A percentile compares a stretch with the other conserved stretches of the same genome.
Evolutionary conservation across 129 eudicot genomes (phyloP).

Genomic region (Flaveria ramosissima): DNA sequence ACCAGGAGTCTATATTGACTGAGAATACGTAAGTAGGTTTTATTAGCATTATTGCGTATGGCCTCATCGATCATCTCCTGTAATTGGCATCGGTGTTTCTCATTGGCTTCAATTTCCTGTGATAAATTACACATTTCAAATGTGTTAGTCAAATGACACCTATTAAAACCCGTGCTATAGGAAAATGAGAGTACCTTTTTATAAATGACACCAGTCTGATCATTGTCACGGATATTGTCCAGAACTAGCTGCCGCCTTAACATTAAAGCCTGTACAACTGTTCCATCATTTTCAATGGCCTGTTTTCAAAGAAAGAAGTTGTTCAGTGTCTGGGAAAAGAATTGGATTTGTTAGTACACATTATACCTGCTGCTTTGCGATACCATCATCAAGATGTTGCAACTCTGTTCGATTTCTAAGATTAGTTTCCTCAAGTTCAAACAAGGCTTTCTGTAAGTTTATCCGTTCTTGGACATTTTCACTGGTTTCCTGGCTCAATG

Average conservation of each 20-base stretch:
- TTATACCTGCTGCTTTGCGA: slow-evolving; percentile 78
- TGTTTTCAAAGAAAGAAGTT: slow-evolving; percentile 34
- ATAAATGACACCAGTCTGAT: slow-evolving; percentile 73
- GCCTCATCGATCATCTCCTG: slow-evolving; percentile 93
- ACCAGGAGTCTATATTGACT: slow-evolving; percentile 94
- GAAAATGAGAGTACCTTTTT: slow-evolving; percentile 48
- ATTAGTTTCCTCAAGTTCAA: slow-evolving; percentile 89
- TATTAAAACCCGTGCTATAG: slow-evolving; percentile 1
- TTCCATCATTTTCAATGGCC: slow-evolving; percentile 69
- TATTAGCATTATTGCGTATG: slow-evolving; percentile 76
- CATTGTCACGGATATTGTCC: slow-evolving; percentile 91
- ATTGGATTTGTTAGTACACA: not conserved
- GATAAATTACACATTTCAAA: not conserved
- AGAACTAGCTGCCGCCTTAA: slow-evolving; percentile 83
- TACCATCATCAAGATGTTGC: slow-evolving; percentile 83
- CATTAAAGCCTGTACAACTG: slow-evolving; percentile 71
- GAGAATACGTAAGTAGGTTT: slow-evolving; percentile 78
- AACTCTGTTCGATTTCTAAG: slow-evolving; percentile 77
- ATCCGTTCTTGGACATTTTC: slow-evolving; percentile 95
- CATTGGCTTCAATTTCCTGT: slow-evolving; percentile 95
- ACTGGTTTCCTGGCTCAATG: slow-evolving; percentile 86
- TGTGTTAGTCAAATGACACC: slow-evolving; percentile 21
- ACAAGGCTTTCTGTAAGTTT: slow-evolving; percentile 87
- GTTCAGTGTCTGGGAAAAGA: not conserved
- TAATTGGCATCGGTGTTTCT: slow-evolving; percentile 65